Percentiles rank a stretch among this genome's conserved stretches.
These are phyloP conservation scores for Pythium sp. DNA, from an alignment of 352 stramenopile genomes.

Conservation along the genomic window DNA sequence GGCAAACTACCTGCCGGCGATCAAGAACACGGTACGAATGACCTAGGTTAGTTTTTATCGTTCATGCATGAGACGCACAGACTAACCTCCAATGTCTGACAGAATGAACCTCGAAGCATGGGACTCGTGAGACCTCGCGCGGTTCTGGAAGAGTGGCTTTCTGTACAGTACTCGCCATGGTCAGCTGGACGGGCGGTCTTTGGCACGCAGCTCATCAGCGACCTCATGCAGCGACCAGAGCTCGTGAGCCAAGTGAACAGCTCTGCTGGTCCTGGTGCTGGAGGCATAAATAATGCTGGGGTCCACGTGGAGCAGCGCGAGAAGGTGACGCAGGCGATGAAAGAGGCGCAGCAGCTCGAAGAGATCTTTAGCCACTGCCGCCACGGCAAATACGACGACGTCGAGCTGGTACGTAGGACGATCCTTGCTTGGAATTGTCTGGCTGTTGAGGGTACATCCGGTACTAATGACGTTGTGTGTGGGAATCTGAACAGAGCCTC, in stretches of 20 bases:
- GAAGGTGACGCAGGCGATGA: constrained; percentile 77
- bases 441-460: constrained; percentile 18
- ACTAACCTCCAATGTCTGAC: neutral
- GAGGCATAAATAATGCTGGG: constrained; percentile 7
- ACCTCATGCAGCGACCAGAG: constrained; percentile 60
- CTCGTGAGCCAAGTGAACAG: constrained; percentile 22
- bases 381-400: constrained; percentile 89
- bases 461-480: neutral
- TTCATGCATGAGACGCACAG: no score
- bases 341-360: constrained; percentile 87
- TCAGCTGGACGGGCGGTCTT: constrained; percentile 67
- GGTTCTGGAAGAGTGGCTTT: constrained; percentile 88
- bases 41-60: neutral
- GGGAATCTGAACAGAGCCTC: constrained; percentile 51
- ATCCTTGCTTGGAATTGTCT: neutral
- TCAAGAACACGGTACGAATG: constrained; percentile 62
- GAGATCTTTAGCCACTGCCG: constrained; percentile 88
- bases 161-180: constrained; percentile 92
- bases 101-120: constrained; percentile 83
- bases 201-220: constrained; percentile 56
- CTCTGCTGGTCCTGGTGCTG: neutral
- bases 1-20: constrained; percentile 69
- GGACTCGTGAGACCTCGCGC: constrained; percentile 83
- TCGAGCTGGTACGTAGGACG: constrained; percentile 53
- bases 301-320: constrained; percentile 50